Conservation (phyloP, 148 eudicot genomes). For the Salicornia ramosissima region DNA sequence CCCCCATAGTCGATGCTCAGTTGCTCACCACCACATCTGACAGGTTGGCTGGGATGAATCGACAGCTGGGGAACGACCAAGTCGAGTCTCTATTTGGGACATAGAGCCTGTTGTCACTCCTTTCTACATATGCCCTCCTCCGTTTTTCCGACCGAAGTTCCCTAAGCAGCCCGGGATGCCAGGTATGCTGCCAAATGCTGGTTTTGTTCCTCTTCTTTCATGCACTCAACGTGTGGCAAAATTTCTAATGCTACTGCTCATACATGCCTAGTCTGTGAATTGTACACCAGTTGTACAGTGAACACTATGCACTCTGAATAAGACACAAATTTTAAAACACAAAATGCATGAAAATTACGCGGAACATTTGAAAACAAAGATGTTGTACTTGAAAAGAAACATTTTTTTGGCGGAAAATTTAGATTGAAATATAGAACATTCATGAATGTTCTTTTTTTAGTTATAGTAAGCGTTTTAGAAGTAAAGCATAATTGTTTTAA, state of each 20-base stretch:
- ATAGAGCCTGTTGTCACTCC: constrained; percentile 95
- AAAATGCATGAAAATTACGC: too few species aligned
- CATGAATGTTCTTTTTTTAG: too few species aligned
- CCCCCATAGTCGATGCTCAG: neutral
- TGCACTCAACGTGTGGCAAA: neutral
- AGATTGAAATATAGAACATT: too few species aligned
- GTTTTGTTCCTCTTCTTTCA: neutral
- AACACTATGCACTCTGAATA: too few species aligned
- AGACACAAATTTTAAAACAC: too few species aligned
- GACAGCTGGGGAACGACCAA: constrained; percentile 91
- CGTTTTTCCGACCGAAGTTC: constrained; percentile 90
- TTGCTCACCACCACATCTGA: neutral
- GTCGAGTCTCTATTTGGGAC: constrained; percentile 94
- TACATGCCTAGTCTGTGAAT: too few species aligned
- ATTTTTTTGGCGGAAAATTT: too few species aligned
- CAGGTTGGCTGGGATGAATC: constrained; percentile 99
- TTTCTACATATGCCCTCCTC: constrained; percentile 96
- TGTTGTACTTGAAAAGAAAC: too few species aligned
- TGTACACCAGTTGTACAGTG: too few species aligned
- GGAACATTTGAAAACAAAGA: too few species aligned
- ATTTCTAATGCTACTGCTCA: neutral
- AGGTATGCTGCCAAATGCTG: constrained; percentile 38
- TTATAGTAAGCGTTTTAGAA: too few species aligned
- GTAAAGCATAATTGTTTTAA: too few species aligned
- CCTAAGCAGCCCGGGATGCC: constrained; percentile 71